These are phyloP conservation scores for Calycina marina DNA, from an alignment of 2,329 filamentous ascomycete species.

Conservation along the genomic window DNA sequence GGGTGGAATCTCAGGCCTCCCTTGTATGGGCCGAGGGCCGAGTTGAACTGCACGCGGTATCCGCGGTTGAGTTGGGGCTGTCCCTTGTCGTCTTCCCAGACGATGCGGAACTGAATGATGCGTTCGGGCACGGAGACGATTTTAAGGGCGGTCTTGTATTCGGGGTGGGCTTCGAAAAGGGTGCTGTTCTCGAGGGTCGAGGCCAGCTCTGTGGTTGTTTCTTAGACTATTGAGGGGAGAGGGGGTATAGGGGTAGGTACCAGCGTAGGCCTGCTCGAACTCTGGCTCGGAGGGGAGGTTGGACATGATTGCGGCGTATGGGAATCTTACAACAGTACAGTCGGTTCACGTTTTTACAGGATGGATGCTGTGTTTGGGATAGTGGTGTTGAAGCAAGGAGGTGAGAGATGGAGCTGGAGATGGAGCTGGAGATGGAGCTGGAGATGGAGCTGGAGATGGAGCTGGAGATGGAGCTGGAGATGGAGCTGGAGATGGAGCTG, in stretches of 20 bases:
- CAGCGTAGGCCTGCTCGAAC: conserved; percentile 97
- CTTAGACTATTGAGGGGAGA: not conserved
- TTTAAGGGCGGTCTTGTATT: conserved; percentile 82
- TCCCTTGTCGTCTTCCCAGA: conserved; percentile 92
- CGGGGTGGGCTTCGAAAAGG: conserved; percentile 86
- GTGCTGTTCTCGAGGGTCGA: conserved; percentile 88
- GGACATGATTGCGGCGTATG: conserved; percentile 51
- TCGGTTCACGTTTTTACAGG: no score
- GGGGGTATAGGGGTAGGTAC: conserved; percentile 33
- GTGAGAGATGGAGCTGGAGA: not conserved
- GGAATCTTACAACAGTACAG: no score
- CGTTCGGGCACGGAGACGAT: conserved; percentile 88
- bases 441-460: not conserved
- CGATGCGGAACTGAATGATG: conserved; percentile 90
- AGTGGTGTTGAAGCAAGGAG: not conserved
- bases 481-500: no score
- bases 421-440: not conserved
- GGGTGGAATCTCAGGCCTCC: conserved; percentile 93
- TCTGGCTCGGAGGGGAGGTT: conserved; percentile 82
- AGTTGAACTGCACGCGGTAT: conserved; percentile 98
- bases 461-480: no score
- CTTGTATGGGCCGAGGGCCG: conserved; percentile 93
- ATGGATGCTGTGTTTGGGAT: conserved; percentile 1
- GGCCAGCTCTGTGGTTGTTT: conserved; percentile 76
- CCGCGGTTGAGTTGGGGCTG: conserved; percentile 83